phyloP scores from a whole-genome alignment of 163 green algal species.

The Scenedesmus sp. region DNA sequence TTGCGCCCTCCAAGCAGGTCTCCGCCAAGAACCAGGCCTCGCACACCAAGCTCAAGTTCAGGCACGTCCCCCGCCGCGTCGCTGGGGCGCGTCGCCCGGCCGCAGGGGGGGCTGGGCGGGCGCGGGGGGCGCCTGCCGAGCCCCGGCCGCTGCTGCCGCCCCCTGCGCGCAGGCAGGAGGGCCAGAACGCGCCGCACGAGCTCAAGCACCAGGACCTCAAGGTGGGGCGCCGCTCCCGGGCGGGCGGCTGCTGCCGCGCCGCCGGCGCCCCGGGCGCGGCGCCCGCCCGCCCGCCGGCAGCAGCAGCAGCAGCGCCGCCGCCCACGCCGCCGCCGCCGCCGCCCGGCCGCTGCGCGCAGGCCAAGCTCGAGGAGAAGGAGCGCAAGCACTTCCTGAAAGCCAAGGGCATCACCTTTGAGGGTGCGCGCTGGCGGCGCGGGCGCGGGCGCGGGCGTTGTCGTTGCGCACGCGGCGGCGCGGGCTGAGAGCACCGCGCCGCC shows the following conservation, averaged over 20 bases:
- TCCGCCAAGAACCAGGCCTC: conserved; percentile 77
- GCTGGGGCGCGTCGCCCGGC: background rate
- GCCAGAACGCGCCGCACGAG: conserved; percentile 67
- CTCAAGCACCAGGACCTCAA: conserved; percentile 65
- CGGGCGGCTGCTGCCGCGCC: background rate
- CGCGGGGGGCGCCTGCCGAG: background rate
- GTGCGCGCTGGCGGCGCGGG: conserved; percentile 49
- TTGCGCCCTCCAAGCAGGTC: conserved; percentile 67
- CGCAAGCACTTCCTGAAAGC: conserved; percentile 74
- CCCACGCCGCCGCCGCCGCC: background rate
- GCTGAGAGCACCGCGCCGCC: background rate
- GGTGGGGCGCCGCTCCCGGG: too few relatives aligned
- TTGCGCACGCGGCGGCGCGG: background rate
- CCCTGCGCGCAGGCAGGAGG: conserved; percentile 70
- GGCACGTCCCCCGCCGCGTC: conserved; percentile 45
- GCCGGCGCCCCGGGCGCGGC: background rate
- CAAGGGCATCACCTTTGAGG: conserved; percentile 70
- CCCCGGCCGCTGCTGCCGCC: too few relatives aligned
- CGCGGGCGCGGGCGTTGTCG: too few relatives aligned
- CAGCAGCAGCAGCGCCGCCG: background rate
- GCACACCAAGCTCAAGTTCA: conserved; percentile 88
- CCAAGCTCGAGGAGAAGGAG: conserved; percentile 84
- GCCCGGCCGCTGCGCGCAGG: conserved; percentile 35
- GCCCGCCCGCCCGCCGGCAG: background rate
- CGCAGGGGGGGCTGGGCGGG: background rate